Conservation (phyloP, 176 grass and related monocot genomes). For the Coix lacrymajobi region DNA sequence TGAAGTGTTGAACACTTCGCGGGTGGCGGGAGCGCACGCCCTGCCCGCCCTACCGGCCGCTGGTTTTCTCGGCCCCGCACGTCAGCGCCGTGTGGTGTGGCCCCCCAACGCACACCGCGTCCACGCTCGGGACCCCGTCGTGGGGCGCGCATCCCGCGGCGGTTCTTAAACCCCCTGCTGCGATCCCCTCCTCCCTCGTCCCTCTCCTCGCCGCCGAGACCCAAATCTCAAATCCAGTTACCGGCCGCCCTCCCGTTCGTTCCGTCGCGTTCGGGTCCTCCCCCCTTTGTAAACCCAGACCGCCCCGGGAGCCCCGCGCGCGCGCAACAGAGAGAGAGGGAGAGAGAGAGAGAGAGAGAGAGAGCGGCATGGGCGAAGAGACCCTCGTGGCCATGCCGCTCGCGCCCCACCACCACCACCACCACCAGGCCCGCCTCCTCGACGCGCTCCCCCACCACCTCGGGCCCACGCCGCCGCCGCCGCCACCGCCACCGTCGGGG, state of each 20-base stretch:
- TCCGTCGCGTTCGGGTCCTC: neutral
- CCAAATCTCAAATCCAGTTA: constrained; percentile 39
- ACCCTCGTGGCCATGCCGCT: constrained; percentile 47
- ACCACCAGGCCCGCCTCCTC: constrained; percentile 14
- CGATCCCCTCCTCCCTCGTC: neutral
- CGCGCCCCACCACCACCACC: constrained; percentile 27
- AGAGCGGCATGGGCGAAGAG: constrained; percentile 47
- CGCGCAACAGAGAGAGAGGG: neutral
- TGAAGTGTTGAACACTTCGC: constrained; percentile 31
- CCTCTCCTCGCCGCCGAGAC: constrained; percentile 11
- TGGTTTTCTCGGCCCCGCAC: neutral
- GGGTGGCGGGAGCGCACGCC: neutral
- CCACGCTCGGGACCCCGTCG: constrained; percentile 12
- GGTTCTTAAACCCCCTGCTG: constrained; percentile 47
- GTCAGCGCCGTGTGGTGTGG: neutral
- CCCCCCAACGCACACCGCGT: neutral
- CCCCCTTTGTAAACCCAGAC: constrained; percentile 14
- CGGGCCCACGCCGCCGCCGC: neutral
- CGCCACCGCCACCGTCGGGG: neutral
- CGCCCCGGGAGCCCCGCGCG: neutral
- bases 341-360: neutral
- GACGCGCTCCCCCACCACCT: neutral
- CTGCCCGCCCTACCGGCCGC: neutral
- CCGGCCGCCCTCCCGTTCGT: constrained; percentile 24
- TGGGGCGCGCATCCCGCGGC: neutral